Evolutionary conservation across 2,329 filamentous ascomycete genomes (phyloP).

Genomic region (Ceratocystis colombiana): DNA sequence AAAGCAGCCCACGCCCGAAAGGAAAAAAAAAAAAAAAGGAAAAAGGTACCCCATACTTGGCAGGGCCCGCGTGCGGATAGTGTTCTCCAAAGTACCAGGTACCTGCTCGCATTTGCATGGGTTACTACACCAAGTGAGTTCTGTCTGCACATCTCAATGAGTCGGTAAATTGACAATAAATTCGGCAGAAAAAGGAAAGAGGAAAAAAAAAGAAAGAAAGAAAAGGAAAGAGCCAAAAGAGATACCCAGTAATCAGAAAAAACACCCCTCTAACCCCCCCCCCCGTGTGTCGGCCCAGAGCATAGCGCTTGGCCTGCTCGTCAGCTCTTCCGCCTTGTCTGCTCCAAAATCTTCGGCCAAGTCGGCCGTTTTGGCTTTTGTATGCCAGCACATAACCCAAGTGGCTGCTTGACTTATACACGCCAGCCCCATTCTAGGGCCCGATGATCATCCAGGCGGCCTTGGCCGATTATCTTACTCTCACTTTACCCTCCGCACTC

Average conservation of each 20-base stretch:
- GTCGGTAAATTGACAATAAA: too few species aligned
- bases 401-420: neutral
- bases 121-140: too few species aligned
- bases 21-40: neutral
- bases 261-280: too few species aligned
- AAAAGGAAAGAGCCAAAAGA: neutral
- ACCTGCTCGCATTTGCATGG: neutral
- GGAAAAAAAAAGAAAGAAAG: too few species aligned
- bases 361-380: neutral
- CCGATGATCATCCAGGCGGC: neutral
- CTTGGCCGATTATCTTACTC: neutral
- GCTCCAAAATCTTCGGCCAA: too few species aligned
- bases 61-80: neutral
- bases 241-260: neutral
- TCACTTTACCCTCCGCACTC: neutral
- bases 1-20: too few species aligned
- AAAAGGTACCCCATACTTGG: constrained; percentile 9
- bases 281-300: too few species aligned
- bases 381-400: neutral
- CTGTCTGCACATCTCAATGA: too few species aligned
- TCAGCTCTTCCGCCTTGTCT: neutral
- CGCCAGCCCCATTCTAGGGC: neutral
- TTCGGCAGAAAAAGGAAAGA: too few species aligned
- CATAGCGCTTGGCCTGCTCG: too few species aligned
- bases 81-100: constrained; percentile 3